Conservation (phyloP, 352 stramenopile species). For the Elongisporangium prolatum region DNA sequence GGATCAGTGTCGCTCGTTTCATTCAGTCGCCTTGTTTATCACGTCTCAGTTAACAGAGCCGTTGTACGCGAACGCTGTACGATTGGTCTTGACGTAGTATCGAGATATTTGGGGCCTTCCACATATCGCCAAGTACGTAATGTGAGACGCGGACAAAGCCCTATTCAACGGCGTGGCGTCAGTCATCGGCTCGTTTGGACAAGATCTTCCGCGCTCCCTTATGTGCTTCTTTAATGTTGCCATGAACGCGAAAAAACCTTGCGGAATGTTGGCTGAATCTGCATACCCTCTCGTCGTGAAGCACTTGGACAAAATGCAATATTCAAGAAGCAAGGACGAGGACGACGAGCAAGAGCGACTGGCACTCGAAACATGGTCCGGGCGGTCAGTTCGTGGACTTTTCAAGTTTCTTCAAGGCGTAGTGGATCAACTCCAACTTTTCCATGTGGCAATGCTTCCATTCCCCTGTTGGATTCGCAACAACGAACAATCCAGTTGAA, state of each 20-base stretch:
- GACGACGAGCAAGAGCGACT: not conserved
- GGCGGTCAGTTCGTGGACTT: slow-evolving; percentile 2
- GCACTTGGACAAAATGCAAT: slow-evolving; percentile 19
- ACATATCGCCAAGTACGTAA: slow-evolving; percentile 3
- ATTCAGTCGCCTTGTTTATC: not conserved
- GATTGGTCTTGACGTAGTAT: not conserved
- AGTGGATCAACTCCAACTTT: slow-evolving; percentile 8
- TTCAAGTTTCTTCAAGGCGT: slow-evolving; percentile 6
- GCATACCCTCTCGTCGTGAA: slow-evolving; percentile 1
- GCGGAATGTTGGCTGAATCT: slow-evolving; percentile 2
- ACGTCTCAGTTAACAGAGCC: not conserved
- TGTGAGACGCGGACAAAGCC: slow-evolving; percentile 13
- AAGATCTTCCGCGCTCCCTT: slow-evolving; percentile 1
- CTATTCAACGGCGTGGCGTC: slow-evolving; percentile 10
- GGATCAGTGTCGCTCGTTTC: not conserved
- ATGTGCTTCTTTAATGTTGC: slow-evolving; percentile 20
- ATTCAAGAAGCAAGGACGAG: slow-evolving; percentile 2
- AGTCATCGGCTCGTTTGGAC: not conserved
- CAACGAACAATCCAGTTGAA: slow-evolving; percentile 15
- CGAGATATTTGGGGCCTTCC: not conserved
- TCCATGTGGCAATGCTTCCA: slow-evolving; percentile 12
- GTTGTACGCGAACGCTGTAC: not conserved
- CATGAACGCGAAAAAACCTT: slow-evolving; percentile 10
- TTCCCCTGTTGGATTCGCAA: slow-evolving; percentile 5
- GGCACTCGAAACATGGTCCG: not conserved